These are phyloP conservation scores for Puccinia hordei DNA, from an alignment of 1,284 basidiomycete species.

Conservation along the genomic window DNA sequence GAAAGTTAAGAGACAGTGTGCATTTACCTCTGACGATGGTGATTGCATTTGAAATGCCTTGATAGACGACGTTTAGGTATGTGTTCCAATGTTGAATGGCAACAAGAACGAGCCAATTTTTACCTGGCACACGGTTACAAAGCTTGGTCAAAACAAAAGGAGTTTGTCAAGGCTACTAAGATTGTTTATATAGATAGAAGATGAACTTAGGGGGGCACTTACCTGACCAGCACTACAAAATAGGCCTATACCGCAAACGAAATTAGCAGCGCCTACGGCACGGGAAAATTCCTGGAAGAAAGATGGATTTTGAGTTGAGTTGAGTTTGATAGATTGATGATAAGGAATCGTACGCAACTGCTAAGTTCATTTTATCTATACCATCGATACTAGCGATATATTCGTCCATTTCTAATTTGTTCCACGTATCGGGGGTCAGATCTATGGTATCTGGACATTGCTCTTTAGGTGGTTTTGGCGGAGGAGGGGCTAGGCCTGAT, in stretches of 20 bases:
- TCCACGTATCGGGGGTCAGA: constrained; percentile 12
- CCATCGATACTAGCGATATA: neutral
- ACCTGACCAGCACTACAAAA: constrained; percentile 28
- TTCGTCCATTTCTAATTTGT: constrained; percentile 13
- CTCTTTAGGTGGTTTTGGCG: neutral
- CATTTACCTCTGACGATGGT: constrained; percentile 15
- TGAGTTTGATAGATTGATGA: neutral
- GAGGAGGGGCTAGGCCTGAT: neutral
- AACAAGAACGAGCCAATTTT: constrained; percentile 17
- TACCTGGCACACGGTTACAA: constrained; percentile 23
- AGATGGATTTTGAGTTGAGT: neutral
- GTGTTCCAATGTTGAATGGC: constrained; percentile 28
- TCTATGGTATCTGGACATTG: neutral
- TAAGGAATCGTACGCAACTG: neutral
- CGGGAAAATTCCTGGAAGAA: constrained; percentile 4
- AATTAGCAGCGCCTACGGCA: constrained; percentile 7
- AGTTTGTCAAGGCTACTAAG: neutral
- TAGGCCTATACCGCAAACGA: constrained; percentile 30
- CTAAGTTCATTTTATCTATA: constrained; percentile 1
- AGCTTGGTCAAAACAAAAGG: neutral
- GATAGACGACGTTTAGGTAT: constrained; percentile 15
- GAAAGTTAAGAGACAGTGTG: neutral
- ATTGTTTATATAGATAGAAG: neutral
- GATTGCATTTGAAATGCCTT: neutral
- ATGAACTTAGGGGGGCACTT: neutral